These are phyloP conservation scores for Pascua guehoae DNA, from an alignment of 1,284 basidiomycete genomes.

Conservation along the genomic window DNA sequence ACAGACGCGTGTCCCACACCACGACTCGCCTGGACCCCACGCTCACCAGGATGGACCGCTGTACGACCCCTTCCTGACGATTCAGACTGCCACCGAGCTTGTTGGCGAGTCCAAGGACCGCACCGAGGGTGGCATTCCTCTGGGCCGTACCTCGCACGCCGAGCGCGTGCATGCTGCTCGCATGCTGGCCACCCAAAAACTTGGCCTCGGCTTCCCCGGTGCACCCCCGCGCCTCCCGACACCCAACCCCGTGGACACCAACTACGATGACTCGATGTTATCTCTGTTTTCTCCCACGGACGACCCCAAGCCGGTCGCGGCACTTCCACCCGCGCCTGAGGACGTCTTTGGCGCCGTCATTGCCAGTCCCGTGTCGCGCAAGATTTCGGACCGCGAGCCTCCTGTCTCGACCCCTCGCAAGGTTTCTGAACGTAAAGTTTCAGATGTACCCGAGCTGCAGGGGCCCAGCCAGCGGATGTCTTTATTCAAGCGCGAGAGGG, in stretches of 20 bases:
- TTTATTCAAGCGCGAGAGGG: slow-evolving; percentile 10
- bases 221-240: background rate
- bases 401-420: slow-evolving; percentile 1
- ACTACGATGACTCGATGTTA: too few relatives aligned
- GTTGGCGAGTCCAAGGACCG: slow-evolving; percentile 43
- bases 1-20: background rate
- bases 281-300: too few relatives aligned
- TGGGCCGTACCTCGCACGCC: slow-evolving; percentile 64
- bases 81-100: slow-evolving; percentile 44
- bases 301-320: too few relatives aligned
- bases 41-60: slow-evolving; percentile 44
- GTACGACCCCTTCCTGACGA: slow-evolving; percentile 49
- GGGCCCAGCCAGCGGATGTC: slow-evolving; percentile 36
- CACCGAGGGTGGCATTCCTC: slow-evolving; percentile 63
- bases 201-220: slow-evolving; percentile 41
- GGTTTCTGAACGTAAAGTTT: slow-evolving; percentile 15
- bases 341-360: slow-evolving; percentile 18
- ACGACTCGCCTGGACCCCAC: slow-evolving; percentile 18
- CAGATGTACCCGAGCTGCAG: slow-evolving; percentile 30
- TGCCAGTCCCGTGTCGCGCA: slow-evolving; percentile 10
- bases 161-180: slow-evolving; percentile 45
- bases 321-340: background rate
- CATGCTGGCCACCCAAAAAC: slow-evolving; percentile 41
- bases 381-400: background rate
- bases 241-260: too few relatives aligned